Conservation (phyloP, 768 basidiomycete species). For the Gloeopeniophorella convolvens region DNA sequence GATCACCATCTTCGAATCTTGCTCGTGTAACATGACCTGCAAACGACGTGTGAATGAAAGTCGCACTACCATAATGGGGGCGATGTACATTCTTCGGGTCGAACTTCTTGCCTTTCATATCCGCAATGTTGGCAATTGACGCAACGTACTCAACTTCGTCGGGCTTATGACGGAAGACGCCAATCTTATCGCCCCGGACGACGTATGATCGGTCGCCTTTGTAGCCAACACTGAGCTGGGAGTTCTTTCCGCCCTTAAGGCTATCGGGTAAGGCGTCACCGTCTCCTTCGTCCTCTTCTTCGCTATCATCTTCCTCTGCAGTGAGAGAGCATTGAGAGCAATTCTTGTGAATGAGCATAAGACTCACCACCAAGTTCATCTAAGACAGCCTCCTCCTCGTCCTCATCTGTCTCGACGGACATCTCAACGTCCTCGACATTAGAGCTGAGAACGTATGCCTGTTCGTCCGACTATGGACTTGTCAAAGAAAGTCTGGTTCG, state of each 20-base stretch:
- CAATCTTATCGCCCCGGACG: constrained; percentile 85
- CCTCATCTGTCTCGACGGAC: constrained; percentile 65
- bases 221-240: constrained; percentile 89
- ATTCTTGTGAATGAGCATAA: constrained; percentile 8
- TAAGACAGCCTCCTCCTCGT: constrained; percentile 67
- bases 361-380: constrained; percentile 60
- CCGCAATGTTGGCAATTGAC: constrained; percentile 77
- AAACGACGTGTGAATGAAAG: not conserved
- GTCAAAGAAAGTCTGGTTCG: not conserved
- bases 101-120: constrained; percentile 77
- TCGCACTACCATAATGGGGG: constrained; percentile 17
- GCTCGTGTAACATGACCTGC: constrained; percentile 94
- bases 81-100: constrained; percentile 71
- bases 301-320: constrained; percentile 16
- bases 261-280: constrained; percentile 18
- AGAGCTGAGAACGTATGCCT: constrained; percentile 71
- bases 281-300: constrained; percentile 23
- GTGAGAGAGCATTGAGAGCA: not conserved
- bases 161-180: constrained; percentile 75
- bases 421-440: constrained; percentile 83
- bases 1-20: constrained; percentile 92
- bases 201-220: constrained; percentile 94
- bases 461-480: constrained; percentile 64
- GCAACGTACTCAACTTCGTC: constrained; percentile 78
- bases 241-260: constrained; percentile 66